Evolutionary conservation across 768 basidiomycete species (phyloP), one percentile per base, ranked within the genome.

Genomic region (Mycena maculata): DNA sequence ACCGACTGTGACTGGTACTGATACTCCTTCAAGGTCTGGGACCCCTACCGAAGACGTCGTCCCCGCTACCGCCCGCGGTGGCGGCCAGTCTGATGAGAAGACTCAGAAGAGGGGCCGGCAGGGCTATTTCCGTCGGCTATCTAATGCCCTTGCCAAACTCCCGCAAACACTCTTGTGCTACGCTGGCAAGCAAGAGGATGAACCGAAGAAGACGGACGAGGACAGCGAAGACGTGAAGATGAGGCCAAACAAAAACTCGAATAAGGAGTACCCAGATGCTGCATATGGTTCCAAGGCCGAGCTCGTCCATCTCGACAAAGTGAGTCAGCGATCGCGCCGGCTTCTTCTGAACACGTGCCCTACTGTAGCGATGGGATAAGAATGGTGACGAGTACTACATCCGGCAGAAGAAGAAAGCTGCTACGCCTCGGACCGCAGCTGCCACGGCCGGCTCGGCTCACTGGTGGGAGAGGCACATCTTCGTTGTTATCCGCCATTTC

Each of bases 301-400:
- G 58, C 41, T 66, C 58, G 53, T 66, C 25, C 65, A 66, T 48
- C 65, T 66, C 52, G 65, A 66, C 22, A 66, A 66, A 38, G 41
- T 44, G 20, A 2, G 39, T 18, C 28, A 10, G n/a, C n/a, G n/a
- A n/a, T n/a, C n/a, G n/a, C n/a, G n/a, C 16, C 27, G 12, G 3
- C n/a, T n/a, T n/a, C n/a, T n/a, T 45, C 50, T 58, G 38, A 64
- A 44, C 48, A 22, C n/a, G 16, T 18, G 11, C 22, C 28, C n/a
- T n/a, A n/a, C n/a, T n/a, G n/a, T n/a, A 66, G 65, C 58, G 65
- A 27, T 66, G 58, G 65, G 65, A 66, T 36, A 60, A 55, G 42
- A 66, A 66, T 27, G 65, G 65, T n/a, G 65, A 66, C 65, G 58
- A 66, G 58, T 66, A 66, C 44, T 66, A 66, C 38, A 59, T 60